Conservation (phyloP, 2,329 filamentous ascomycete species). For the Claviceps sp. region DNA sequence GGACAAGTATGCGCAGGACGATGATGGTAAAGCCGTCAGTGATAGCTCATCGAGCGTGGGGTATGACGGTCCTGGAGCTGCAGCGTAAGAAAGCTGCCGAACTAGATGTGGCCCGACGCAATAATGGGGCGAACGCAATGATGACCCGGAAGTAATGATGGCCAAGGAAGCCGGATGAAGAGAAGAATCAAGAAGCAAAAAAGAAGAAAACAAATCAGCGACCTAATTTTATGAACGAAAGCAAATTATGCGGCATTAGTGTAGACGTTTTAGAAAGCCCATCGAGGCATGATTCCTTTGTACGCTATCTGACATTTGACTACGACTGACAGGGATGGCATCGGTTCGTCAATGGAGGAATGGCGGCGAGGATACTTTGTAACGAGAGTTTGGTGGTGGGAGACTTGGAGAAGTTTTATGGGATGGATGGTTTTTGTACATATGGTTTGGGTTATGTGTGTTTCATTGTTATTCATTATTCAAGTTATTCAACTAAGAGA, state of each 20-base stretch:
- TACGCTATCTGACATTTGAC: background rate
- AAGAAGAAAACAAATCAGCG: background rate
- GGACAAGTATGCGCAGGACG: conserved; percentile 54
- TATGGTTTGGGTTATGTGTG: no score
- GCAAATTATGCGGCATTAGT: background rate
- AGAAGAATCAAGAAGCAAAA: background rate
- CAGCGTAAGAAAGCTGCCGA: conserved; percentile 21
- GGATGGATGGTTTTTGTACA: no score
- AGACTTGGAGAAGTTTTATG: background rate
- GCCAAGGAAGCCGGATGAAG: background rate
- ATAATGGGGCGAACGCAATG: background rate
- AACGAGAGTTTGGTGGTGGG: background rate
- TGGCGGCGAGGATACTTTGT: conserved; percentile 1
- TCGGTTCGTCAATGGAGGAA: conserved; percentile 3
- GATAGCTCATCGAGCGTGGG: conserved; percentile 27
- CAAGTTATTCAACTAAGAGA: no score
- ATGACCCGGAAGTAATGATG: background rate
- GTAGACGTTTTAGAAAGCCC: conserved; percentile 1
- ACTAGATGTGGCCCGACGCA: background rate
- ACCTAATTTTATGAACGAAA: background rate
- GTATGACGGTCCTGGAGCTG: conserved; percentile 28
- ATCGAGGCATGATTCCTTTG: background rate
- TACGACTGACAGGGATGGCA: conserved; percentile 9
- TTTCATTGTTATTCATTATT: no score
- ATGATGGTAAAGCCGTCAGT: conserved; percentile 24